Evolutionary conservation across 805 yeast genomes (phyloP).

Genomic region (Pichia insulana): DNA sequence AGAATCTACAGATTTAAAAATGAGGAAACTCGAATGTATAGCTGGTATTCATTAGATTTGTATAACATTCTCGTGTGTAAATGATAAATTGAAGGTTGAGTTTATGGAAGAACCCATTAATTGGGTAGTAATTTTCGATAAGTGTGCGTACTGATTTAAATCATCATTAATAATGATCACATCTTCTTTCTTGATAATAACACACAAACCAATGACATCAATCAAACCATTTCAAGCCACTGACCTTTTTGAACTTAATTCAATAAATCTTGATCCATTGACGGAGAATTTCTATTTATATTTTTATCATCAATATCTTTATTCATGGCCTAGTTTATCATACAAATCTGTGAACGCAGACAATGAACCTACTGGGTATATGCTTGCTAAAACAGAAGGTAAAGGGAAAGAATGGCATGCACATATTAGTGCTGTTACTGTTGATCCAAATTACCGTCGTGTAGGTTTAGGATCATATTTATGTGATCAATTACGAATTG

Average conservation of each 20-base stretch:
- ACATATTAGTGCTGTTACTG: slow-evolving; percentile 93
- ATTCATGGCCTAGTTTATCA: slow-evolving; percentile 82
- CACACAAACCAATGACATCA: slow-evolving; percentile 80
- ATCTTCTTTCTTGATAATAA: too few relatives aligned
- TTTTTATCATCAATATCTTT: slow-evolving; percentile 76
- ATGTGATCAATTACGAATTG: slow-evolving; percentile 62
- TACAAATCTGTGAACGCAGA: slow-evolving; percentile 51
- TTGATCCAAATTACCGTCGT: slow-evolving; percentile 73
- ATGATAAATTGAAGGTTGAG: too few relatives aligned
- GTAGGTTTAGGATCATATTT: slow-evolving; percentile 78
- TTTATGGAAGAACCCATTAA: too few relatives aligned
- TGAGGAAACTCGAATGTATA: neutral
- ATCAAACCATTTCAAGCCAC: slow-evolving; percentile 81
- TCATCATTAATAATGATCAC: too few relatives aligned
- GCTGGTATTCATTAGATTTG: too few relatives aligned
- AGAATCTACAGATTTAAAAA: neutral
- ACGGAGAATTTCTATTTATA: slow-evolving; percentile 86
- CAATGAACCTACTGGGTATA: slow-evolving; percentile 49
- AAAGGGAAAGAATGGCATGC: slow-evolving; percentile 82
- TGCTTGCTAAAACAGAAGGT: slow-evolving; percentile 98
- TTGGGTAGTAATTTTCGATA: too few relatives aligned
- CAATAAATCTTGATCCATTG: slow-evolving; percentile 76
- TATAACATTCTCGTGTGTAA: too few relatives aligned
- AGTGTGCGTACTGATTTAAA: too few relatives aligned
- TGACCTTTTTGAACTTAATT: slow-evolving; percentile 64